Evolutionary conservation across 768 basidiomycete species (phyloP).

Genomic region (Mycena galericulata): DNA sequence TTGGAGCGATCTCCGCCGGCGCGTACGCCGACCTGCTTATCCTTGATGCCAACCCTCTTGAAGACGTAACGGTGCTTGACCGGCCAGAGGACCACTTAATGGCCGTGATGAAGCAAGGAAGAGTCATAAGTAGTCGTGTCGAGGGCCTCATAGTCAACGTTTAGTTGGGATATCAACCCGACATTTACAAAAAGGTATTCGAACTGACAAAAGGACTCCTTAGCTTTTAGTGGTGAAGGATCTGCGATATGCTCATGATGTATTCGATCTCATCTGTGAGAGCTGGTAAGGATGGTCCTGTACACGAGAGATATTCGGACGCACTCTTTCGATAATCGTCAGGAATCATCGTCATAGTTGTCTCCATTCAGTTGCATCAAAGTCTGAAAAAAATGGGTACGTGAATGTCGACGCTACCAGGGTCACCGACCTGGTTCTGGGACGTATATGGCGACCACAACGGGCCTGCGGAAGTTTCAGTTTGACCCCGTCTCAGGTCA

Average conservation of each 20-base stretch:
- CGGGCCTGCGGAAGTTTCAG: constrained; percentile 1
- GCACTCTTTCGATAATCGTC: constrained; percentile 49
- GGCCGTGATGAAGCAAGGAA: constrained; percentile 52
- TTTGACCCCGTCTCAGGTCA: neutral
- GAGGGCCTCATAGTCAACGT: constrained; percentile 34
- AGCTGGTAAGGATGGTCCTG: neutral
- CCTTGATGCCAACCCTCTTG: constrained; percentile 54
- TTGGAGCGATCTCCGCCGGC: constrained; percentile 50
- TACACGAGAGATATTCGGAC: neutral
- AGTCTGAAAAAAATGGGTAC: constrained; percentile 35
- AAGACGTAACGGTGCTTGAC: constrained; percentile 56
- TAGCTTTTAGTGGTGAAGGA: constrained; percentile 1
- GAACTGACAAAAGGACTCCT: neutral
- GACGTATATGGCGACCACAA: constrained; percentile 20
- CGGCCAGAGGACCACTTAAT: constrained; percentile 52
- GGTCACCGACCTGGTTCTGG: constrained; percentile 17
- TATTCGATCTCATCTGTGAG: constrained; percentile 6
- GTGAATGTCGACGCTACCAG: neutral
- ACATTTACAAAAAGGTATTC: neutral
- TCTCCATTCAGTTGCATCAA: constrained; percentile 51
- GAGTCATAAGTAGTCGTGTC: constrained; percentile 41
- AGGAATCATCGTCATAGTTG: constrained; percentile 49
- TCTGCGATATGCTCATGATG: neutral
- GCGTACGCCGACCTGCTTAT: constrained; percentile 56
- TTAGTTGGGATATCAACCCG: neutral